These are phyloP conservation scores for Chlorella ohadii DNA, from an alignment of 139 green algal genomes.

Conservation along the genomic window DNA sequence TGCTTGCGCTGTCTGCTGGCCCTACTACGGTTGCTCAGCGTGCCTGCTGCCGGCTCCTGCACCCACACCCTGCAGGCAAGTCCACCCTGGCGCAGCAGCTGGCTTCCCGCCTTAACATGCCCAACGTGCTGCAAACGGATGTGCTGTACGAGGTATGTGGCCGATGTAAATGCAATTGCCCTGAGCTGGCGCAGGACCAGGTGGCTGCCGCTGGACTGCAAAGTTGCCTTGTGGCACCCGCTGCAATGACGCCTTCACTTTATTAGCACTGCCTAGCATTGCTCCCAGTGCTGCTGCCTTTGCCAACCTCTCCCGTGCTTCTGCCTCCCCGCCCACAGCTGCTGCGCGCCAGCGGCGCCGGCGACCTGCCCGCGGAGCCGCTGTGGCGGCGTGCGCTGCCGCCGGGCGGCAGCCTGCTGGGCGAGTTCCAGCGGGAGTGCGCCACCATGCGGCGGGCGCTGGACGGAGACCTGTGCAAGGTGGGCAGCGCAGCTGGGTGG, in stretches of 20 bases:
- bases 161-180: no score
- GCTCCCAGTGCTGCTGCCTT: no score
- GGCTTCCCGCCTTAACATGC: conserved; percentile 91
- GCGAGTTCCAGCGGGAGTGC: conserved; percentile 70
- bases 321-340: conserved; percentile 36
- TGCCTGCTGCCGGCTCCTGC: no score
- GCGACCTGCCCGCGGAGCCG: conserved; percentile 35
- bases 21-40: no score
- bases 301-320: no score
- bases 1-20: no score
- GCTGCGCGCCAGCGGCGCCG: conserved; percentile 25
- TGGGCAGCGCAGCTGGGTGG: not conserved
- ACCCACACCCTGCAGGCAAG: conserved; percentile 75
- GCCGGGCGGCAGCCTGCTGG: conserved; percentile 19
- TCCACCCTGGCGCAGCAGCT: conserved; percentile 92
- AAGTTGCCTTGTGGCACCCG: no score
- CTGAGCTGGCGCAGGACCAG: no score
- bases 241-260: no score
- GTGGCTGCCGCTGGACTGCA: no score
- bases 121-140: conserved; percentile 94
- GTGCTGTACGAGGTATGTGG: conserved; percentile 81
- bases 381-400: conserved; percentile 62
- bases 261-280: no score
- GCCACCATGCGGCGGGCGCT: conserved; percentile 69
- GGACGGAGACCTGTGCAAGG: conserved; percentile 88